These are phyloP conservation scores for Rosa lucieae DNA, from an alignment of 306 rosid species.

Conservation along the genomic window DNA sequence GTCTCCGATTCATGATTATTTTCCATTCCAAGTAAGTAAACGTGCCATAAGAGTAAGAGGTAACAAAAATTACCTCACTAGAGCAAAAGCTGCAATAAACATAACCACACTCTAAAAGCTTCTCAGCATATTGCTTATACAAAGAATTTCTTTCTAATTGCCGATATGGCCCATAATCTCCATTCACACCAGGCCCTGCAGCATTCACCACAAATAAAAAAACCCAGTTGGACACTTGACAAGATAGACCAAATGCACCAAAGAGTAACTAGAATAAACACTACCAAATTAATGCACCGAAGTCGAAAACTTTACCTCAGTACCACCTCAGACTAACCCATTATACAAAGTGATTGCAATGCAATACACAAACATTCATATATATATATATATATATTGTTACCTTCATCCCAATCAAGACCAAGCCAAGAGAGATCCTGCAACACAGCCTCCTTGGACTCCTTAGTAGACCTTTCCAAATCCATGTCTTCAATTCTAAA, in stretches of 20 bases:
- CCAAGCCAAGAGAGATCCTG: no score
- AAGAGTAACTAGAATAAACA: not conserved
- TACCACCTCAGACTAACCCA: conserved; percentile 12
- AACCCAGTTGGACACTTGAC: not conserved
- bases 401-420: no score
- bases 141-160: conserved; percentile 88
- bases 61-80: conserved; percentile 54
- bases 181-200: conserved; percentile 89
- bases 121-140: conserved; percentile 77
- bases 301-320: not conserved
- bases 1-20: no score
- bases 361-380: no score
- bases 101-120: conserved; percentile 64
- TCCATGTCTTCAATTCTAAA: no score
- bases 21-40: no score
- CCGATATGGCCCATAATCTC: conserved; percentile 91
- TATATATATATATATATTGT: no score
- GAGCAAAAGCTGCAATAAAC: conserved; percentile 92
- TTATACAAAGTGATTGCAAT: no score
- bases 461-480: no score
- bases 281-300: not conserved
- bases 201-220: conserved; percentile 20
- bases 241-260: not conserved
- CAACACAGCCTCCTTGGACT: no score
- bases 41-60: not conserved